These are phyloP conservation scores for Didymella arachidicola DNA, from an alignment of 2,329 filamentous ascomycete species.

Conservation along the genomic window DNA sequence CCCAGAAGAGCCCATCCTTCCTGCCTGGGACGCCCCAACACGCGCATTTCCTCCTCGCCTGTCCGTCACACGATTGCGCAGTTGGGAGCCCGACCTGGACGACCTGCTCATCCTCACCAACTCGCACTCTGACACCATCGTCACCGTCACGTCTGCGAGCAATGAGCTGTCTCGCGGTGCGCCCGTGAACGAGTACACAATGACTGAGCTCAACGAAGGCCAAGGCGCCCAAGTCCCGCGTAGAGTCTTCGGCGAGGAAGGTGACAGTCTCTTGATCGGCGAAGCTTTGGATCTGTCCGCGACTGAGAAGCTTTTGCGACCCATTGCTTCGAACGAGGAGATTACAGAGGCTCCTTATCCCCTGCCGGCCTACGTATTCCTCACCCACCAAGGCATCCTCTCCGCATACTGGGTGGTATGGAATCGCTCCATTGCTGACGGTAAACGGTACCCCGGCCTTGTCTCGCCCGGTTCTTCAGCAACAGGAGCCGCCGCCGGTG, in stretches of 20 bases:
- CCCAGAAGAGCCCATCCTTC: slow-evolving; percentile 58
- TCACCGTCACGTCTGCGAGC: slow-evolving; percentile 77
- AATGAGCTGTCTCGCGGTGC: slow-evolving; percentile 69
- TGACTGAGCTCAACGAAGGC: slow-evolving; percentile 76
- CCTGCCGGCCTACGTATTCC: slow-evolving; percentile 80
- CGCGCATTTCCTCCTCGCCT: slow-evolving; percentile 73
- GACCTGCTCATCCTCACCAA: slow-evolving; percentile 85
- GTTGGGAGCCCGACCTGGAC: slow-evolving; percentile 80
- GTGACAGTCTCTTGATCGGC: slow-evolving; percentile 82
- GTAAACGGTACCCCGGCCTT: slow-evolving; percentile 76
- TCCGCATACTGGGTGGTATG: slow-evolving; percentile 93
- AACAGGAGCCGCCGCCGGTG: slow-evolving; percentile 29
- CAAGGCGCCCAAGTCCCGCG: slow-evolving; percentile 71
- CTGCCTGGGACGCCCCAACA: slow-evolving; percentile 61
- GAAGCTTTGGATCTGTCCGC: slow-evolving; percentile 83
- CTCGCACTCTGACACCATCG: slow-evolving; percentile 80
- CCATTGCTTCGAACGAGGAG: slow-evolving; percentile 78
- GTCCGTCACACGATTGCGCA: slow-evolving; percentile 76
- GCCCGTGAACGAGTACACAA: slow-evolving; percentile 73
- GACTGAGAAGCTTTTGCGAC: slow-evolving; percentile 78
- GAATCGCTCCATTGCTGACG: slow-evolving; percentile 79
- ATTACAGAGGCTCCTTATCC: slow-evolving; percentile 80
- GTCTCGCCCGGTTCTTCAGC: slow-evolving; percentile 34
- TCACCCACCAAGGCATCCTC: slow-evolving; percentile 89
- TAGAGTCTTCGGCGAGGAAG: slow-evolving; percentile 45